Base-by-base conservation (phyloP, 805 yeast genomes). In the Suhomyces kilbournensis region DNA sequence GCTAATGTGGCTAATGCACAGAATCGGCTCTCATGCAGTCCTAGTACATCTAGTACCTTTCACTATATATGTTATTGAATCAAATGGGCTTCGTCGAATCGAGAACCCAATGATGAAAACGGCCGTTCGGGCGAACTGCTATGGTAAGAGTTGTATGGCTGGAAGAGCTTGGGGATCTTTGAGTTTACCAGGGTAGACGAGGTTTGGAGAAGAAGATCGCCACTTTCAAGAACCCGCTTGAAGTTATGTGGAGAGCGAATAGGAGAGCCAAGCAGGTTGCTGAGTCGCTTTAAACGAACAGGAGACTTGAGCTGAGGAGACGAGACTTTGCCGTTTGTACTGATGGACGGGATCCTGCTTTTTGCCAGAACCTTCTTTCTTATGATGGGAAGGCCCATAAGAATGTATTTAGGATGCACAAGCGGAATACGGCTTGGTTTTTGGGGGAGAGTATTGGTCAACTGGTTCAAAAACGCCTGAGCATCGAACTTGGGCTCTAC, bases 81-180 rank as follows among this genome's bases (percentile, higher is more conserved):
- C 38, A 70, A 53, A 55, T 69, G 68, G 45, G 59, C 57, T 22
- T 68, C 71, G 46, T 70, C 74, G 46, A 60, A 69, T 20, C 74
- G 53, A 2, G 73, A 67, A 3, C 74, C 76, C 44, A 71, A 59
- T 0, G 75, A 62, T 2, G 74, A 66, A 2, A 60, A 48, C 0
- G 77, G 75, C 44, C 74, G 54, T 28, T 70, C 74, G 2, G 75
- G 74, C 1, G 75, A 69, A 6, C 70, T 57, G 10, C 48, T 50
- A 44, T 25, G 28, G 12, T 30, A 46, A 8, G 48, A 42, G 19
- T 42, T 42, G 28, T 42, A 42, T 42, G 45, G 30, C 30, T 23
- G 45, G 43, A 17, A 30, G 10, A 46, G 32, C 25, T 35, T 46
- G 20, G 48, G 48, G 15, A 46, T 25, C 30, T 46, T 46, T 15